These are phyloP conservation scores for Lumnitzera racemosa DNA, from an alignment of 345 rosid genomes.

Conservation along the genomic window DNA sequence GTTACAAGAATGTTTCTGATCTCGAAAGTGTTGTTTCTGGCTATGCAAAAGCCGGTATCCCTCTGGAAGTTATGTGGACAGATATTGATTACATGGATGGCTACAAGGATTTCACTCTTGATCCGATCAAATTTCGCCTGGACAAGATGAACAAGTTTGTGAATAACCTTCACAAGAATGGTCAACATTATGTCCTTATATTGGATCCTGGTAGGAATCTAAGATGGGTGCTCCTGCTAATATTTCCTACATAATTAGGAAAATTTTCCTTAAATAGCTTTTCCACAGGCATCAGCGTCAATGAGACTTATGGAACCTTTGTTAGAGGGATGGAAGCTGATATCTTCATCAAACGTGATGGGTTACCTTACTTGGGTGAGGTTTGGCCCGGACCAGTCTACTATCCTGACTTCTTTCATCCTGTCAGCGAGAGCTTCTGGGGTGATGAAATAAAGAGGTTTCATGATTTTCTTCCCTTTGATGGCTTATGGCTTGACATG, in stretches of 20 bases:
- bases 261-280: background rate
- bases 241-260: background rate
- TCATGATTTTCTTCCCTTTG: slow-evolving; percentile 36
- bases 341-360: slow-evolving; percentile 45
- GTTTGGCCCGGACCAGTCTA: slow-evolving; percentile 72
- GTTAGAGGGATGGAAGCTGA: slow-evolving; percentile 58
- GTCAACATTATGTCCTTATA: slow-evolving; percentile 58
- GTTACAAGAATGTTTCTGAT: slow-evolving; percentile 55
- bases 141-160: slow-evolving; percentile 40
- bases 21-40: slow-evolving; percentile 50
- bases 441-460: slow-evolving; percentile 47
- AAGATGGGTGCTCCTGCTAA: background rate
- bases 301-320: slow-evolving; percentile 41
- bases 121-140: slow-evolving; percentile 50
- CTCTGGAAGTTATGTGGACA: slow-evolving; percentile 77
- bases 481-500: slow-evolving; percentile 85
- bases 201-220: slow-evolving; percentile 59
- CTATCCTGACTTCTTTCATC: slow-evolving; percentile 66
- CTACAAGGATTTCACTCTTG: slow-evolving; percentile 63
- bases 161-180: slow-evolving; percentile 39
- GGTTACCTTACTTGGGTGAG: slow-evolving; percentile 48
- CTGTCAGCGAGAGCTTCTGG: slow-evolving; percentile 40
- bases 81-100: slow-evolving; percentile 81
- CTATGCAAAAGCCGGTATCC: slow-evolving; percentile 59
- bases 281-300: slow-evolving; percentile 43